These are phyloP conservation scores for Rhizophora apiculata DNA, from an alignment of 345 rosid genomes.

Conservation along the genomic window DNA sequence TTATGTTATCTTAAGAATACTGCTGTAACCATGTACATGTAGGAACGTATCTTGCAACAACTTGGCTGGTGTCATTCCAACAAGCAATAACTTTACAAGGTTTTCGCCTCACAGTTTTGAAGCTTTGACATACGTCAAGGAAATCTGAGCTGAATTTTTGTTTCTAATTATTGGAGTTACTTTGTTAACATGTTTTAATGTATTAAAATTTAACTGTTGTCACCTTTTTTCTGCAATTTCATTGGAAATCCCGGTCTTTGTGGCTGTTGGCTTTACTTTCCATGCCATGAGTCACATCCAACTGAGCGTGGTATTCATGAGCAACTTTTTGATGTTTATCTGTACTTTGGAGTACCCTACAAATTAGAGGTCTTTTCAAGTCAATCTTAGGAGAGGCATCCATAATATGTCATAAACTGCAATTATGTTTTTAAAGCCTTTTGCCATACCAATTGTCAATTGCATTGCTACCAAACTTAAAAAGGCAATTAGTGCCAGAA, in stretches of 20 bases:
- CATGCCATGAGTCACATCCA: constrained; percentile 54
- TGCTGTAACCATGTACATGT: constrained; percentile 15
- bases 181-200: background rate
- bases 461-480: no score
- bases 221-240: constrained; percentile 44
- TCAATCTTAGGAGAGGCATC: background rate
- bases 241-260: constrained; percentile 81
- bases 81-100: constrained; percentile 69
- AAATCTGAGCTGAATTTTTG: background rate
- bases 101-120: constrained; percentile 67
- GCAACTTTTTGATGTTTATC: background rate
- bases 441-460: no score
- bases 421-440: background rate
- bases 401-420: background rate
- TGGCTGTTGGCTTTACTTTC: constrained; percentile 68
- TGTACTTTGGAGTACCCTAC: background rate
- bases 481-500: background rate
- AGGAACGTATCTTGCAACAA: constrained; percentile 86
- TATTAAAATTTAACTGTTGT: background rate
- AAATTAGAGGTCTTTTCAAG: background rate
- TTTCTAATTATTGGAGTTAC: background rate
- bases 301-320: constrained; percentile 60
- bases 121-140: background rate
- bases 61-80: constrained; percentile 72
- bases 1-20: background rate